phyloP scores from a whole-genome alignment of 495 filamentous ascomycete genomes.

The Paragyromitra xinjiangensis region DNA sequence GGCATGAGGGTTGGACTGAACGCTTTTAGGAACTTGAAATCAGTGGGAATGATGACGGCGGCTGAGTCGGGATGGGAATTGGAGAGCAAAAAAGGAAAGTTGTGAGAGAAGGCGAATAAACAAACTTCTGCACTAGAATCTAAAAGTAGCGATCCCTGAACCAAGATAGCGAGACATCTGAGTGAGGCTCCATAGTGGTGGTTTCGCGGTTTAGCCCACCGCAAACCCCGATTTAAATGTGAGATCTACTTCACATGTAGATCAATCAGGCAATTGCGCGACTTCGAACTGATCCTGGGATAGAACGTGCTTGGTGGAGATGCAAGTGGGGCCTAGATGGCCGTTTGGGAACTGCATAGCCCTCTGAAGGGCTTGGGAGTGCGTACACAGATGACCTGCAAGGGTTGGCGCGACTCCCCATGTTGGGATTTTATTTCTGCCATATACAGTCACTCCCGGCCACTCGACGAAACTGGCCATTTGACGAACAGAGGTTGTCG shows the following conservation, averaged over 20 bases:
- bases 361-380: background rate
- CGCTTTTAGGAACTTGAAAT: background rate
- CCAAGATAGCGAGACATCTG: conserved; percentile 11
- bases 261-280: conserved; percentile 13
- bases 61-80: background rate
- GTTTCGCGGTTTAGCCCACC: background rate
- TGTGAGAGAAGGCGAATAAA: background rate
- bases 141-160: background rate
- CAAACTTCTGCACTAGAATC: too few relatives aligned
- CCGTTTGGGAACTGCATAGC: background rate
- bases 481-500: too few relatives aligned
- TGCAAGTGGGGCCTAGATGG: background rate
- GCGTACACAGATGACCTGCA: background rate
- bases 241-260: conserved; percentile 34
- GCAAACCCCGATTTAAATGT: background rate
- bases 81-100: background rate
- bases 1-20: background rate
- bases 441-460: too few relatives aligned
- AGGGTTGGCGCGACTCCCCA: background rate
- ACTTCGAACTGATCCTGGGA: conserved; percentile 5
- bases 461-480: too few relatives aligned
- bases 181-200: background rate
- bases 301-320: background rate
- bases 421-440: background rate
- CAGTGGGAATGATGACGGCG: background rate